These are phyloP conservation scores for Penicillium steckii DNA, from an alignment of 495 filamentous ascomycete species.

Conservation along the genomic window DNA sequence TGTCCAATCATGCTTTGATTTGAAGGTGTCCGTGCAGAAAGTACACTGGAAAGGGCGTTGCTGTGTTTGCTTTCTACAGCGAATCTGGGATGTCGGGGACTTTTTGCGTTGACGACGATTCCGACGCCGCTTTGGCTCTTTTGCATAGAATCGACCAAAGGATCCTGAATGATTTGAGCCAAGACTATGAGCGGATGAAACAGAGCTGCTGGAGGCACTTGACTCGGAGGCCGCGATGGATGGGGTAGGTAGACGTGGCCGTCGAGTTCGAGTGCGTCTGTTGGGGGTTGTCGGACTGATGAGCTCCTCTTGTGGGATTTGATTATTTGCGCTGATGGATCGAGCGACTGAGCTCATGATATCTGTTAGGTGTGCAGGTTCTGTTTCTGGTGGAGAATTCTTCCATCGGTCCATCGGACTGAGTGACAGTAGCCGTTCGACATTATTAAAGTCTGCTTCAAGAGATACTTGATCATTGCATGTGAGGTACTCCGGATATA, in stretches of 20 bases:
- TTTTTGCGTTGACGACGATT: neutral
- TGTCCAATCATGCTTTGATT: conserved; percentile 78
- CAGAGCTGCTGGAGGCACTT: conserved; percentile 16
- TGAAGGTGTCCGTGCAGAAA: conserved; percentile 77
- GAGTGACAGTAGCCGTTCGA: neutral
- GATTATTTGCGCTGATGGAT: neutral
- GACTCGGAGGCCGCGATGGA: neutral
- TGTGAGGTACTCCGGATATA: neutral
- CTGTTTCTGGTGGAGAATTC: conserved; percentile 4
- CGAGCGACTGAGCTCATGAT: conserved; percentile 1
- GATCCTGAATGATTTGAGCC: conserved; percentile 53
- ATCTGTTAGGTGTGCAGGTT: conserved; percentile 4
- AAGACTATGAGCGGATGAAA: conserved; percentile 45
- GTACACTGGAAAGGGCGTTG: conserved; percentile 63
- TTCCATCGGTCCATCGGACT: conserved; percentile 7
- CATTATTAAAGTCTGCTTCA: neutral
- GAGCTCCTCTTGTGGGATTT: neutral
- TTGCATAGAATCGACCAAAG: conserved; percentile 44
- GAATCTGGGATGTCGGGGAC: conserved; percentile 13
- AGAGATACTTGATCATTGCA: neutral
- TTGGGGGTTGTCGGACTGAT: too few relatives aligned
- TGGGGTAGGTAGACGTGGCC: neutral
- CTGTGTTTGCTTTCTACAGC: neutral
- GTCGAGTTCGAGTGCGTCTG: neutral
- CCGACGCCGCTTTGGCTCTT: conserved; percentile 1